Evolutionary conservation across 352 stramenopile species (phyloP).

Genomic region (Pythium sp.): DNA sequence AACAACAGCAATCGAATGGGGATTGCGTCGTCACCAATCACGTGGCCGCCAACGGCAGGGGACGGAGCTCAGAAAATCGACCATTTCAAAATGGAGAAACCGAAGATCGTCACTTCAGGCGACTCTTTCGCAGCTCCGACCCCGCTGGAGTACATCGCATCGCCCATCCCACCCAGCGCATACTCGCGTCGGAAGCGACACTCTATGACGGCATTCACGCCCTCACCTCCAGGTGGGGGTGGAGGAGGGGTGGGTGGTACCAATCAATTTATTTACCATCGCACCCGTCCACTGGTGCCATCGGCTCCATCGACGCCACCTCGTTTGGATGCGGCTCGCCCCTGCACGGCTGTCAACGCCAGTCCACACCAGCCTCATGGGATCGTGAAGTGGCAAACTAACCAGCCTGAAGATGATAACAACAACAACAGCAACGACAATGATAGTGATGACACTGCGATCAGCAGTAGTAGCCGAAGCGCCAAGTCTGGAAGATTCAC

Average conservation of each 20-base stretch:
- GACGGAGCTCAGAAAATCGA: not conserved
- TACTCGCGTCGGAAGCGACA: constrained; percentile 50
- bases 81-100: constrained; percentile 5
- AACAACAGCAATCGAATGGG: not conserved
- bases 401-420: constrained; percentile 8
- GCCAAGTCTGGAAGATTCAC: not conserved
- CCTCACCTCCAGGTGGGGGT: constrained; percentile 15
- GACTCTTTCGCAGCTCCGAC: constrained; percentile 15
- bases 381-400: constrained; percentile 21
- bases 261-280: constrained; percentile 21
- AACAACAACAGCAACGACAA: constrained; percentile 1
- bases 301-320: constrained; percentile 24
- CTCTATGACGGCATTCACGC: constrained; percentile 37
- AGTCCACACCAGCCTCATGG: constrained; percentile 24
- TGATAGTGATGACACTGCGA: not conserved
- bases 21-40: constrained; percentile 15
- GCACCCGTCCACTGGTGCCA: constrained; percentile 23
- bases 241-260: constrained; percentile 8
- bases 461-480: not conserved
- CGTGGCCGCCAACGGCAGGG: not conserved
- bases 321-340: constrained; percentile 17
- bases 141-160: constrained; percentile 56
- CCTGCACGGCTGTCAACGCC: constrained; percentile 14
- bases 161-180: constrained; percentile 33
- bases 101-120: constrained; percentile 28